Percentiles rank a stretch among this genome's conserved stretches.
phyloP scores from a whole-genome alignment of 2,329 filamentous ascomycete species.

The Coleophoma eucalyptorum region DNA sequence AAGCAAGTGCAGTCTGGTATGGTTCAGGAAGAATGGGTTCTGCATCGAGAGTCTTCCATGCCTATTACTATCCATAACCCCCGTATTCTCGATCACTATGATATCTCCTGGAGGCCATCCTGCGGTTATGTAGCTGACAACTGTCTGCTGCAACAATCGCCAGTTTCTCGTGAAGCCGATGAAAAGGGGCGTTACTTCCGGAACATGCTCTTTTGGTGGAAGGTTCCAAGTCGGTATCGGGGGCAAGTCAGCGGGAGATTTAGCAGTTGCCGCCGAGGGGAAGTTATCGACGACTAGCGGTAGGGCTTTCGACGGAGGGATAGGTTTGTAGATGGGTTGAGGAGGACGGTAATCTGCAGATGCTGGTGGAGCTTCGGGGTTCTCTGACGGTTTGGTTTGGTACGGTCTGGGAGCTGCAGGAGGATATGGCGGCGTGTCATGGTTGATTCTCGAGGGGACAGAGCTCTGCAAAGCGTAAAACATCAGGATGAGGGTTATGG shows the following conservation, averaged over 20 bases:
- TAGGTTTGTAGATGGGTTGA: conserved; percentile 16
- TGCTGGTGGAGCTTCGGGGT: background rate
- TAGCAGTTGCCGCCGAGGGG: conserved; percentile 3
- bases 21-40: conserved; percentile 50
- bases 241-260: conserved; percentile 23
- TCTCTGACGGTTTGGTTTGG: background rate
- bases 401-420: background rate
- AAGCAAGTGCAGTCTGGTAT: conserved; percentile 39
- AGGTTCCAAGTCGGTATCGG: conserved; percentile 40
- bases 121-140: conserved; percentile 50
- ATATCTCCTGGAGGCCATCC: conserved; percentile 52
- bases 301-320: background rate
- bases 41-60: conserved; percentile 40
- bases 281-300: conserved; percentile 9
- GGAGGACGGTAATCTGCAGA: background rate
- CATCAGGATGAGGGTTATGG: background rate
- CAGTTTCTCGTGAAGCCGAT: conserved; percentile 52
- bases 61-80: conserved; percentile 45
- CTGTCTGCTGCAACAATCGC: conserved; percentile 47
- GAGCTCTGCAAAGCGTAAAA: background rate
- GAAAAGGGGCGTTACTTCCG: conserved; percentile 42
- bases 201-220: conserved; percentile 31
- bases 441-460: background rate
- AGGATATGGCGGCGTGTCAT: background rate
- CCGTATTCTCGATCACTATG: conserved; percentile 53